A percentile compares a stretch with the other conserved stretches of the same genome.
These are phyloP conservation scores for Alternaria gaisen DNA, from an alignment of 2,329 filamentous ascomycete species.

Conservation along the genomic window DNA sequence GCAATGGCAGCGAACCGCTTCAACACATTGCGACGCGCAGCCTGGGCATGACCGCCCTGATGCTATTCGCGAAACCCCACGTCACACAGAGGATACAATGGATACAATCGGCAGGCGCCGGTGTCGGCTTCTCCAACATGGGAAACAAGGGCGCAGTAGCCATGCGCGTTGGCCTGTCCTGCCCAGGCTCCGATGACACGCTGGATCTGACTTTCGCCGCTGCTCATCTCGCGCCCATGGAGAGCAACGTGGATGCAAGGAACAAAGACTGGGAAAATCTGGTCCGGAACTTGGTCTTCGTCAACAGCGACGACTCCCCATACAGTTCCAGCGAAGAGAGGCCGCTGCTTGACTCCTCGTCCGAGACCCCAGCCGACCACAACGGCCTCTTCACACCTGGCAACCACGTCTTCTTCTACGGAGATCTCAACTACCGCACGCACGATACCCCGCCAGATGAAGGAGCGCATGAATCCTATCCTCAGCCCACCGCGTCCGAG, in stretches of 20 bases:
- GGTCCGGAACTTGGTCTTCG: constrained; percentile 81
- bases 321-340: constrained; percentile 45
- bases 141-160: constrained; percentile 96
- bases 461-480: constrained; percentile 67
- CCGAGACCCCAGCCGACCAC: constrained; percentile 50
- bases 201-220: constrained; percentile 84
- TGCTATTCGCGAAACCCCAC: constrained; percentile 79
- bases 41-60: constrained; percentile 87
- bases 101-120: constrained; percentile 81
- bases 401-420: constrained; percentile 83
- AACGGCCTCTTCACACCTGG: constrained; percentile 77
- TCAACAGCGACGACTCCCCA: constrained; percentile 44
- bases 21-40: constrained; percentile 75
- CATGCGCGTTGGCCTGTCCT: constrained; percentile 70
- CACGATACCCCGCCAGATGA: constrained; percentile 70
- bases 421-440: constrained; percentile 96
- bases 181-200: constrained; percentile 49
- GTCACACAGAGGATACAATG: constrained; percentile 66
- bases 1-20: constrained; percentile 62
- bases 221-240: constrained; percentile 88
- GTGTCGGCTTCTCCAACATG: constrained; percentile 86
- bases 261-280: constrained; percentile 92
- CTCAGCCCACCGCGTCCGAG: constrained; percentile 64
- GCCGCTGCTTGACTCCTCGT: constrained; percentile 38
- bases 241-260: constrained; percentile 75